A percentile compares a stretch with the other conserved stretches of the same genome.
Evolutionary conservation across 768 basidiomycete species (phyloP).

Genomic region (Hygrophorus russula): DNA sequence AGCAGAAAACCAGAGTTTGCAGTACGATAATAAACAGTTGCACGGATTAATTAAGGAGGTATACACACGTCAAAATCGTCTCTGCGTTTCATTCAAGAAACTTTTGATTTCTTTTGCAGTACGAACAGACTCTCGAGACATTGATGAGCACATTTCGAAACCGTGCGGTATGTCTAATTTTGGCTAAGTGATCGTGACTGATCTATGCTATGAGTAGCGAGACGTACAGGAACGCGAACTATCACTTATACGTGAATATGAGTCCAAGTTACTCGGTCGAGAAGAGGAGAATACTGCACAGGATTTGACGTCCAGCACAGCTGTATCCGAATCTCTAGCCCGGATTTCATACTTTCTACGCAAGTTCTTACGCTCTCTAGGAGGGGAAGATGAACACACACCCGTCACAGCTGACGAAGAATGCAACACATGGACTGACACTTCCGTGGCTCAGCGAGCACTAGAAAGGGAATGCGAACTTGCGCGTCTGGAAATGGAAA

Average conservation of each 20-base stretch:
- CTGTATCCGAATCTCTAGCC: slow-evolving; percentile 55
- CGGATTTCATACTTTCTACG: slow-evolving; percentile 64
- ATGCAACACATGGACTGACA: slow-evolving; percentile 26
- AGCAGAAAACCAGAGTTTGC: slow-evolving; percentile 73
- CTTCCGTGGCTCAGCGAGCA: slow-evolving; percentile 42
- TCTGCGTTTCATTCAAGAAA: too few species aligned
- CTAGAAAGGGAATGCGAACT: slow-evolving; percentile 90
- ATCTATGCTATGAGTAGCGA: slow-evolving; percentile 36
- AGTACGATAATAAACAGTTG: slow-evolving; percentile 94
- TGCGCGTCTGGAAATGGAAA: slow-evolving; percentile 78
- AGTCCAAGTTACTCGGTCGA: slow-evolving; percentile 65
- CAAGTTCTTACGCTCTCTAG: slow-evolving; percentile 52
- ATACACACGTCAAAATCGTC: too few species aligned
- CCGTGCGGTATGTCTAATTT: slow-evolving; percentile 59
- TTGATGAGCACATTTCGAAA: slow-evolving; percentile 88
- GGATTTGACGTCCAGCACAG: slow-evolving; percentile 50
- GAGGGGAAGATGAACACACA: slow-evolving; percentile 47
- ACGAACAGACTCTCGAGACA: slow-evolving; percentile 90
- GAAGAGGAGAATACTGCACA: slow-evolving; percentile 57
- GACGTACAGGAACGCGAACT: slow-evolving; percentile 91
- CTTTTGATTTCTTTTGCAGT: slow-evolving; percentile 18
- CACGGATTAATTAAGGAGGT: slow-evolving; percentile 76
- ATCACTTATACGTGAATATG: slow-evolving; percentile 82
- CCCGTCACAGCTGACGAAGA: slow-evolving; percentile 23
- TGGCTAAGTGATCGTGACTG: slow-evolving; percentile 2